Evolutionary conservation across 2,329 filamentous ascomycete species (phyloP).

Genomic region (Colletotrichum liriopes): DNA sequence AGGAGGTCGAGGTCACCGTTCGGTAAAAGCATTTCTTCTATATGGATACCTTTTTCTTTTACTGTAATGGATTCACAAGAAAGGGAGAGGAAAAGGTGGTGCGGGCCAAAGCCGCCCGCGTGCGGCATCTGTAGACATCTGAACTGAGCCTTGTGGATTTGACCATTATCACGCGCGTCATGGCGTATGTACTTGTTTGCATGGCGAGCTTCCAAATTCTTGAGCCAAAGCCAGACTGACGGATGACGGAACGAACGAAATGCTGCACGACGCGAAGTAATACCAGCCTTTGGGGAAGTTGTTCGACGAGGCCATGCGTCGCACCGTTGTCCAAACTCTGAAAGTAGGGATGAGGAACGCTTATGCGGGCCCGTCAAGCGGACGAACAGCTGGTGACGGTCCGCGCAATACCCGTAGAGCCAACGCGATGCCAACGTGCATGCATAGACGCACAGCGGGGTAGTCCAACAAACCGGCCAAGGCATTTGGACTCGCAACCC

Average conservation of each 20-base stretch:
- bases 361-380: conserved; percentile 6
- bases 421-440: conserved; percentile 3
- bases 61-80: conserved; percentile 17
- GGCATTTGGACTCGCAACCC: not conserved
- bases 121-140: conserved; percentile 34
- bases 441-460: conserved; percentile 15
- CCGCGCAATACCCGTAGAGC: conserved; percentile 7
- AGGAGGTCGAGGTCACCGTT: conserved; percentile 68
- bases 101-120: conserved; percentile 5
- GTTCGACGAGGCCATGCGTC: conserved; percentile 3
- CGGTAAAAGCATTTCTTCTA: conserved; percentile 27
- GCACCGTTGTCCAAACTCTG: not conserved
- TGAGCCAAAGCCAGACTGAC: not conserved
- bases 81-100: not conserved
- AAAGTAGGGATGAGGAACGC: conserved; percentile 3
- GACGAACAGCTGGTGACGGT: conserved; percentile 6
- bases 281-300: not conserved
- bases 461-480: no score
- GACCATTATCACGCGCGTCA: conserved; percentile 1
- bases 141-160: conserved; percentile 27
- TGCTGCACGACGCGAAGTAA: not conserved
- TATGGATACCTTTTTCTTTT: conserved; percentile 14
- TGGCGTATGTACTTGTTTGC: not conserved
- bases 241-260: not conserved
- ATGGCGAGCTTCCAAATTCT: conserved; percentile 3